These are phyloP conservation scores for Agrocybe pediades DNA, from an alignment of 768 basidiomycete species.

Conservation along the genomic window DNA sequence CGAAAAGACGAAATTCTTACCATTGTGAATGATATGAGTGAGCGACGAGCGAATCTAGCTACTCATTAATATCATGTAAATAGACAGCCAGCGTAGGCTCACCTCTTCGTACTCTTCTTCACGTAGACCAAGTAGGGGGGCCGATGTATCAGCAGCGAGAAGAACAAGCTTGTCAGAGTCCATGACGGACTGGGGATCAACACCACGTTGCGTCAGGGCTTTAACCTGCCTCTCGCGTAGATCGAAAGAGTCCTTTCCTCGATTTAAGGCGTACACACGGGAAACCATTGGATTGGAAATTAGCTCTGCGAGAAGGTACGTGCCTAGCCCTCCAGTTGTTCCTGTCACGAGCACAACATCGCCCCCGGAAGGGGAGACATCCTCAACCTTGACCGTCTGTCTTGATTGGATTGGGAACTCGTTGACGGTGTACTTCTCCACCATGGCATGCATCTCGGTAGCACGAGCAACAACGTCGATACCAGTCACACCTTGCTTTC, in stretches of 20 bases:
- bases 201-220: background rate
- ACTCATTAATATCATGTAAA: no score
- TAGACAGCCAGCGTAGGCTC: background rate
- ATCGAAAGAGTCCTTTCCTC: background rate
- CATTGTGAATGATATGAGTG: slow-evolving; percentile 13
- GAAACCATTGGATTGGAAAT: background rate
- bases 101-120: background rate
- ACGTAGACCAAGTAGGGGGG: background rate
- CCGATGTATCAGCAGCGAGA: no score
- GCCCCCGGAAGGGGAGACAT: background rate
- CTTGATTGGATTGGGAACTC: background rate
- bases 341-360: slow-evolving; percentile 8
- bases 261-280: background rate
- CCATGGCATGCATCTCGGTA: slow-evolving; percentile 4
- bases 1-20: background rate
- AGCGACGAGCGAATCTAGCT: slow-evolving; percentile 4
- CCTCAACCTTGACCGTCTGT: background rate
- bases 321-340: slow-evolving; percentile 7
- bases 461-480: background rate
- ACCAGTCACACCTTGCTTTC: background rate
- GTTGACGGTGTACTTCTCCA: background rate
- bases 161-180: no score
- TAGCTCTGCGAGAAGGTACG: slow-evolving; percentile 1
- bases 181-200: background rate
- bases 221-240: background rate